These are phyloP conservation scores for Cutaneotrichosporon mucoides DNA, from an alignment of 1,284 basidiomycete genomes.

Conservation along the genomic window DNA sequence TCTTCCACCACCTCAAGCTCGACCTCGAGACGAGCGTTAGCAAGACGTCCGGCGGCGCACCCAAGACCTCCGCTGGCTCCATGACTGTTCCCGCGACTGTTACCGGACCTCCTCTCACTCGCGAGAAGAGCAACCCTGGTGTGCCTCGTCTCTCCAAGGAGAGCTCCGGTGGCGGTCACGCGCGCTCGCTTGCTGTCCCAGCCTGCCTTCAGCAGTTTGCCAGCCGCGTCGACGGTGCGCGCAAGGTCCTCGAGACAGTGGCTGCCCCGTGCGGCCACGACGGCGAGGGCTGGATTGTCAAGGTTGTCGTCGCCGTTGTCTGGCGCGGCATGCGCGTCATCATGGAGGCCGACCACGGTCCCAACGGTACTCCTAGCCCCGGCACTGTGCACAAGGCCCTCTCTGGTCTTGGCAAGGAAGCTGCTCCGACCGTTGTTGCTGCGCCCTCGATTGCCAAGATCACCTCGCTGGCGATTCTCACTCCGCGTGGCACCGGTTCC, in stretches of 20 bases:
- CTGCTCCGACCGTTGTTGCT: conserved; percentile 21
- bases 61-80: conserved; percentile 36
- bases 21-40: conserved; percentile 42
- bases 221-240: conserved; percentile 43
- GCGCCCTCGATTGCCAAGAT: conserved; percentile 38
- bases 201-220: conserved; percentile 47
- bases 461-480: conserved; percentile 35
- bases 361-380: conserved; percentile 39
- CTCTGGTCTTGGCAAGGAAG: conserved; percentile 36
- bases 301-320: conserved; percentile 46
- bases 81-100: conserved; percentile 31
- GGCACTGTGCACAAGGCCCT: conserved; percentile 40
- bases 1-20: conserved; percentile 42
- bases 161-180: conserved; percentile 30
- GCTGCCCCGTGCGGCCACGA: conserved; percentile 46
- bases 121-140: conserved; percentile 31
- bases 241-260: conserved; percentile 44
- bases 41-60: conserved; percentile 32
- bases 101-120: conserved; percentile 19
- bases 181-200: conserved; percentile 38
- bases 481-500: conserved; percentile 35
- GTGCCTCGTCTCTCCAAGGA: conserved; percentile 38
- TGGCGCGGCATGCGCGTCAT: conserved; percentile 49
- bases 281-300: conserved; percentile 50
- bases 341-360: conserved; percentile 30